Evolutionary conservation across 1,284 basidiomycete species (phyloP).

Genomic region (Athelia sp.): DNA sequence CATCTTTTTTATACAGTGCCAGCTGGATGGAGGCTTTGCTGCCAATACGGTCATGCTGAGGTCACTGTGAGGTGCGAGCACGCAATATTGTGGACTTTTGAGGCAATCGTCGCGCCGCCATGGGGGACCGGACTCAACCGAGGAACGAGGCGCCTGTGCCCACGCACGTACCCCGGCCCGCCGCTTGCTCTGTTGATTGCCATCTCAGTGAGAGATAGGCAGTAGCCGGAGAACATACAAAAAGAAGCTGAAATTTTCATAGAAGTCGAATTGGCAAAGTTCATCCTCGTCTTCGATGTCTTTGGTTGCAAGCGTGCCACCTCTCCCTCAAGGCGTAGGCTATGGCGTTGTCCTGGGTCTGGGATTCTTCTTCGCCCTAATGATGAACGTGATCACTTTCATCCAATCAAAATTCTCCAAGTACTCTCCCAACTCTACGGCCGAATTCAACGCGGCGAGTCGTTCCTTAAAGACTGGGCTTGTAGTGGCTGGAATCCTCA

Average conservation of each 20-base stretch:
- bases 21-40: no score
- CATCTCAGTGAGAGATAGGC: no score
- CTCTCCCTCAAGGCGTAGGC: conserved; percentile 13
- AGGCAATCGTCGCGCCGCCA: no score
- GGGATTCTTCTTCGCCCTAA: conserved; percentile 16
- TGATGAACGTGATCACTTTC: conserved; percentile 16
- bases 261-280: no score
- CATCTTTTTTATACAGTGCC: no score
- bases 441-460: conserved; percentile 36
- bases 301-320: neutral
- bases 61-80: neutral
- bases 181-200: no score
- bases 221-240: no score
- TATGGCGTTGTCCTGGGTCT: conserved; percentile 18
- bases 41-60: no score
- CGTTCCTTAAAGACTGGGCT: conserved; percentile 37
- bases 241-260: no score
- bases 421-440: conserved; percentile 20
- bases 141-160: no score
- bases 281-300: neutral
- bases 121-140: no score
- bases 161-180: no score
- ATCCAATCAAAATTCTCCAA: conserved; percentile 14
- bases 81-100: neutral
- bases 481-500: conserved; percentile 41